These are phyloP conservation scores for Orbilia ellipsospora DNA, from an alignment of 2,329 filamentous ascomycete genomes.

Conservation along the genomic window DNA sequence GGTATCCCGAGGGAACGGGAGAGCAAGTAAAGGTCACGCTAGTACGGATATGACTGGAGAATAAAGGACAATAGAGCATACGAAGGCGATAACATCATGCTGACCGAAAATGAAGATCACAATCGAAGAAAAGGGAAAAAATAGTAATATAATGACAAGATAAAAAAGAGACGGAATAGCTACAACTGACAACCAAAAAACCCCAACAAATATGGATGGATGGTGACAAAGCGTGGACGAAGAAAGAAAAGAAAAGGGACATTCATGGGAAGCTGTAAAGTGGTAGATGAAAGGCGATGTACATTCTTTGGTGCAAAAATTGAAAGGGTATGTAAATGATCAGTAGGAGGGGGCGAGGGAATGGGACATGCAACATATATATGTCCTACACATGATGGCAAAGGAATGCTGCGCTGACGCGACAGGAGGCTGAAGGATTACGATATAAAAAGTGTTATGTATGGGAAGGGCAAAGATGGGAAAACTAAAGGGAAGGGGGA, in stretches of 20 bases:
- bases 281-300: constrained; percentile 47
- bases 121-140: constrained; percentile 1
- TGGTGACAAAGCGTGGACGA: constrained; percentile 23
- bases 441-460: constrained; percentile 52
- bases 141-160: neutral
- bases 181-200: constrained; percentile 15
- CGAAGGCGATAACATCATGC: too few relatives aligned
- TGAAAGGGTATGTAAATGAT: constrained; percentile 9
- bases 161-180: neutral
- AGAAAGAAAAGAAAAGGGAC: constrained; percentile 9
- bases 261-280: constrained; percentile 36
- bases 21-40: too few relatives aligned
- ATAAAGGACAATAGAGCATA: too few relatives aligned
- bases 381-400: constrained; percentile 40
- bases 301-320: constrained; percentile 47
- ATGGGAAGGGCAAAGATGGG: constrained; percentile 47
- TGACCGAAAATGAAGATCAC: neutral
- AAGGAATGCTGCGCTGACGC: constrained; percentile 54
- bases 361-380: constrained; percentile 17
- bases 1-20: too few relatives aligned
- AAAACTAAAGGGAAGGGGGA: constrained; percentile 28
- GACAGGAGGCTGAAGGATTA: constrained; percentile 53
- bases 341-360: neutral
- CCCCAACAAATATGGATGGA: constrained; percentile 18
- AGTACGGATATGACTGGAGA: too few relatives aligned